Conservation (phyloP, 306 rosid genomes). For the Quercus cerris region DNA sequence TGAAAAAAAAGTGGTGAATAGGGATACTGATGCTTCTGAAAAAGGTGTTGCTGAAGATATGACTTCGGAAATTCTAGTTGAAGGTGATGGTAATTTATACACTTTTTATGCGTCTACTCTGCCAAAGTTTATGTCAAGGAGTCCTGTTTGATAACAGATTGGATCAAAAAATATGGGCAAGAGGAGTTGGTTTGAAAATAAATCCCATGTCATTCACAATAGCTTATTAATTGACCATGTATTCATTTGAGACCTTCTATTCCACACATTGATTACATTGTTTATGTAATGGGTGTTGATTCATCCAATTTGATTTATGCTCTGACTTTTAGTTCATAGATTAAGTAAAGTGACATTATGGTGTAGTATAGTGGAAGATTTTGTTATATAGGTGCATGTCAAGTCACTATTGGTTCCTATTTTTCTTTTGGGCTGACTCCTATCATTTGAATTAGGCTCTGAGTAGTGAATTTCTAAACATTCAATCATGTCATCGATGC, state of each 20-base stretch:
- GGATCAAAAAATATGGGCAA: neutral
- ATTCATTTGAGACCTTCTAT: neutral
- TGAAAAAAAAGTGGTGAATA: conserved; percentile 9
- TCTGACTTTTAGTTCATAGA: neutral
- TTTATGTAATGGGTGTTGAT: neutral
- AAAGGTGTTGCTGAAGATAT: conserved; percentile 36
- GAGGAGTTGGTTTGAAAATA: neutral
- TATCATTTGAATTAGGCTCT: too few species aligned
- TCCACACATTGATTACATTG: neutral
- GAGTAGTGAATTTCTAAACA: too few species aligned
- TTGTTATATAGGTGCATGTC: too few species aligned
- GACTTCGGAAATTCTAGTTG: conserved; percentile 39
- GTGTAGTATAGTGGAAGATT: too few species aligned
- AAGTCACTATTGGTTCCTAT: too few species aligned
- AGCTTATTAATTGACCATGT: neutral
- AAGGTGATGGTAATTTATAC: conserved; percentile 50
- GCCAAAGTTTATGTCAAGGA: neutral
- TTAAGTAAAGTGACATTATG: neutral
- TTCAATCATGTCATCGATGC: too few species aligned
- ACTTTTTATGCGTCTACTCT: conserved; percentile 1
- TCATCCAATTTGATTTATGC: neutral
- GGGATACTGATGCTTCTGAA: conserved; percentile 29
- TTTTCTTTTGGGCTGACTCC: too few species aligned
- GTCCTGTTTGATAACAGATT: neutral
- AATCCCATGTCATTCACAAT: neutral